phyloP scores from a whole-genome alignment of 352 stramenopile species.

The Phytopythium oedochilum region DNA sequence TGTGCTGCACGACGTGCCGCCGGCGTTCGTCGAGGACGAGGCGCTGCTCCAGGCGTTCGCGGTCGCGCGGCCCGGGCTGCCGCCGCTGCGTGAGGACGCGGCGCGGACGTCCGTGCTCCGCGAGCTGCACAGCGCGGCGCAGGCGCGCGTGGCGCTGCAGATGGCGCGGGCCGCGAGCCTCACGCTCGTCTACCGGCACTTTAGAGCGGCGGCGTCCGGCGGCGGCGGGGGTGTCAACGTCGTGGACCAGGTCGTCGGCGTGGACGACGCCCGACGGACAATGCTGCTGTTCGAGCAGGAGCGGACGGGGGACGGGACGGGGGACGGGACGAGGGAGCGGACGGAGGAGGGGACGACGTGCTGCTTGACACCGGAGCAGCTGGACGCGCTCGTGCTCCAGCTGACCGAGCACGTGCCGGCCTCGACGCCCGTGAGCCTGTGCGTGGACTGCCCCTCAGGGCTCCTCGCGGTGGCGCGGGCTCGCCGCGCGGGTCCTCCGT shows the following conservation, averaged over 20 bases:
- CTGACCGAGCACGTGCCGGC: constrained; percentile 3
- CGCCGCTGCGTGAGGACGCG: constrained; percentile 10
- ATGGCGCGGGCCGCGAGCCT: constrained; percentile 17
- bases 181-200: constrained; percentile 20
- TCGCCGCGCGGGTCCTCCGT: not conserved
- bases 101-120: constrained; percentile 16
- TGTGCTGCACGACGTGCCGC: constrained; percentile 27
- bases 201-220: not conserved
- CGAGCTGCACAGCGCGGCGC: constrained; percentile 11
- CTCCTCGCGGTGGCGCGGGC: not conserved
- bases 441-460: constrained; percentile 10
- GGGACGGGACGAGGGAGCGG: not conserved
- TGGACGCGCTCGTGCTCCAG: constrained; percentile 4
- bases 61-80: constrained; percentile 19
- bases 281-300: constrained; percentile 18
- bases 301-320: not conserved
- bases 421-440: constrained; percentile 12
- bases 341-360: constrained; percentile 4
- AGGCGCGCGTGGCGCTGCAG: constrained; percentile 5
- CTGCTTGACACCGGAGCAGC: constrained; percentile 8
- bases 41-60: constrained; percentile 26
- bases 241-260: constrained; percentile 12
- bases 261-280: constrained; percentile 15
- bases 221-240: constrained; percentile 3
- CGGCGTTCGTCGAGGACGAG: constrained; percentile 33